Conservation (phyloP, 2,329 filamentous ascomycete genomes). For the Fusarium sp. region DNA sequence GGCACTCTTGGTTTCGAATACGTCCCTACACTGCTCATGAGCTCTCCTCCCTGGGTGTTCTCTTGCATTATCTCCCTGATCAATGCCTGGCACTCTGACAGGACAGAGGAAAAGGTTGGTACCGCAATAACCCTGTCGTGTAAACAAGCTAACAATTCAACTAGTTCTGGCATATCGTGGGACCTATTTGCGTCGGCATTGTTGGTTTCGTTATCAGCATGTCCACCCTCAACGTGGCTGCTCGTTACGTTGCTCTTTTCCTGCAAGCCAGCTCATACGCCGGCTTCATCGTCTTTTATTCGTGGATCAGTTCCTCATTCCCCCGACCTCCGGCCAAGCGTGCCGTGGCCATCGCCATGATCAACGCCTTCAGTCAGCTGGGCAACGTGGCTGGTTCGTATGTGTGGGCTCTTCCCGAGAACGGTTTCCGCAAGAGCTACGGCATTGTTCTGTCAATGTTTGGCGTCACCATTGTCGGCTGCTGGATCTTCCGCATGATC, state of each 20-base stretch:
- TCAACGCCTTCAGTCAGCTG: conserved; percentile 69
- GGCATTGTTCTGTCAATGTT: conserved; percentile 75
- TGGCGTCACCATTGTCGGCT: conserved; percentile 67
- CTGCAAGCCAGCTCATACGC: conserved; percentile 69
- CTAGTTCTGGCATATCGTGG: conserved; percentile 69
- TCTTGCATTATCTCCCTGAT: conserved; percentile 67
- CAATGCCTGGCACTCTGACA: conserved; percentile 68
- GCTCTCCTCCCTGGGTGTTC: conserved; percentile 69
- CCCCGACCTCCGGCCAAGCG: conserved; percentile 71
- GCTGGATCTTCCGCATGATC: conserved; percentile 60
- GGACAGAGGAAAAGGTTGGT: conserved; percentile 63
- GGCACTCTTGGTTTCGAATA: conserved; percentile 64
- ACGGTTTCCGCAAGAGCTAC: conserved; percentile 73
- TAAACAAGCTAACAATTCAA: neutral
- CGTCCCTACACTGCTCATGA: conserved; percentile 66
- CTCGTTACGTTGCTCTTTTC: conserved; percentile 71
- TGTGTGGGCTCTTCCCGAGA: conserved; percentile 69
- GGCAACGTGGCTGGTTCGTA: conserved; percentile 72
- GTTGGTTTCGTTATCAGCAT: conserved; percentile 71
- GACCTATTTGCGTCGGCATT: conserved; percentile 65
- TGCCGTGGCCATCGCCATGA: conserved; percentile 70
- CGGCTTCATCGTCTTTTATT: conserved; percentile 69
- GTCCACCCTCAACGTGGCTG: conserved; percentile 66
- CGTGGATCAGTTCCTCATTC: conserved; percentile 69
- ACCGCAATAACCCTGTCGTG: neutral